Base-by-base conservation (phyloP, 305 asterid genomes). In the Salvia sclarea region DNA sequence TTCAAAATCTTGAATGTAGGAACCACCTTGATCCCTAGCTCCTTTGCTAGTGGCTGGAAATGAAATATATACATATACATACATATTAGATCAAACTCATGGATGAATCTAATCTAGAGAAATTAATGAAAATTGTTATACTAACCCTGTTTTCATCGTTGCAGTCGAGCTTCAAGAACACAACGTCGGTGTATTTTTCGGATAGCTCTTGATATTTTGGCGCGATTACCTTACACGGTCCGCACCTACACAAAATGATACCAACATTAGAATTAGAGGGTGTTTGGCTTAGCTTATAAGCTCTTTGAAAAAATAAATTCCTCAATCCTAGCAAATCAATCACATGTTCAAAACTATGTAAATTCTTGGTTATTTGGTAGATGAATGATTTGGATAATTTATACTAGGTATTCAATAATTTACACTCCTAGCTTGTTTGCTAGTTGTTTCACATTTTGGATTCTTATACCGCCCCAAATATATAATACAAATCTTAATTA, bases 131-230 rank as follows among this genome's bases (percentile, higher is more conserved):
- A 9, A 37, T 37, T 18, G 55, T 33, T 59, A n/a, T n/a, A 16
- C 70, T 2, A 2, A 90, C 98, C 95, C 54, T 90, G 82, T 93
- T 93, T 1, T 90, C 95, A 69, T 83, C 82, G 91, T 88, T 90
- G 86, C 98, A 93, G 74, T 93, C 98, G 56, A 93, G 86, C 85
- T 93, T 93, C 58, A 93, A 83, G 84, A 93, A 93, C 76, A 90
- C 68, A 54, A 86, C 95, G 40, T 90, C 96, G 0, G 72, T 64
- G 61, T 93, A 86, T 61, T 86, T 86, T 71, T 75, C 74, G 0
- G 98, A 87, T 73, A 93, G 75, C 37, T 82, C 55, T 75, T 80
- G 73, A 71, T 4, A 88, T 76, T 81, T 93, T 13, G 98, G 98
- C 49, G 97, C 97, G 1, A 90, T 85, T 45, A 85, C 65, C 81